Base-by-base conservation (phyloP, 768 basidiomycete species). In the Suillus americanus region DNA sequence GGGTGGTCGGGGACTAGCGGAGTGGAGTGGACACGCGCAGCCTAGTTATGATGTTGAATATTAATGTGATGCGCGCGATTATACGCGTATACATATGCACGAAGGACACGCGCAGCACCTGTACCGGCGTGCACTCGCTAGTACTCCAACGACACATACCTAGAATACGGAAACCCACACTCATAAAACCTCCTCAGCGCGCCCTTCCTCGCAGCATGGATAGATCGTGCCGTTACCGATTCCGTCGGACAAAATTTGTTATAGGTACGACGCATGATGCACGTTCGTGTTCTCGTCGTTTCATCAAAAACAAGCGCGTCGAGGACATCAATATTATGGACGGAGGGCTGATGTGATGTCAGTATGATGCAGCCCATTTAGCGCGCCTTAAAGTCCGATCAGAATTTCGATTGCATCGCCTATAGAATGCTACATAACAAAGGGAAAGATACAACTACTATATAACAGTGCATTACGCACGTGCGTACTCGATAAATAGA, bases 121-220 rank as follows among this genome's bases (percentile, higher is more conserved):
- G 6, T 28, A 28, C 50, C 6, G n/a, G n/a, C n/a, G 14, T 16
- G 23, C 14, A 16, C 50, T 7, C 28, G 3, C 28, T 30, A 30
- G 28, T 30, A 9, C 18, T 7, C 3, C 9, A 5, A 18, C 9
- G 9, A 18, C 73, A 50, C 50, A 50, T 64, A 77, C 76, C 73
- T 77, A 48, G 76, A 77, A 67, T 75, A 78, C 64, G 77, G 72
- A 67, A 78, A 77, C 62, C 77, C 75, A 7, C 63, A 23, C 33
- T 62, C 65, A 50, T 68, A 75, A 46, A 65, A 68, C 65, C 68
- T 69, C 28, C 66, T 46, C 40, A 76, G 38, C 33, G 64, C 51
- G 1, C 65, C 64, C 53, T 60, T 68, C 64, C 70, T 69, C 55
- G 64, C 66, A 41, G 69, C 65, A 45, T 68, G 64, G 61, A 77